phyloP scores from a whole-genome alignment of 139 green algal genomes.

The Closterium sp. region DNA sequence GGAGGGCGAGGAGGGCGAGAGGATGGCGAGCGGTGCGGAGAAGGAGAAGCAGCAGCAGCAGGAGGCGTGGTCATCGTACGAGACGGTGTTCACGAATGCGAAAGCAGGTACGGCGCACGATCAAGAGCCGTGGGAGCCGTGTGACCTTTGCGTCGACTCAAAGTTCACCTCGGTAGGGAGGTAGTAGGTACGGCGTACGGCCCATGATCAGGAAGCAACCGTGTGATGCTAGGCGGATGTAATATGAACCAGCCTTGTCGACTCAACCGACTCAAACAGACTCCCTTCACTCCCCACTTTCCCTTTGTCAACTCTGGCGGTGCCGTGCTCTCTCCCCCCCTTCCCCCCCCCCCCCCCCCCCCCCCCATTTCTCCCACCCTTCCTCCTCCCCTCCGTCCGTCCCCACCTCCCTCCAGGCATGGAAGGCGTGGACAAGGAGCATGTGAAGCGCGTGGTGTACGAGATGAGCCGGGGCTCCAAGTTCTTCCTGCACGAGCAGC shows the following conservation, averaged over 20 bases:
- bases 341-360: neutral
- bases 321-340: too few relatives aligned
- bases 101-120: conserved; percentile 70
- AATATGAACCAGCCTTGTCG: too few relatives aligned
- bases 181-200: too few relatives aligned
- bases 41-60: neutral
- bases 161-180: too few relatives aligned
- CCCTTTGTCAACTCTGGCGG: too few relatives aligned
- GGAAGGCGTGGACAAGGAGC: conserved; percentile 50
- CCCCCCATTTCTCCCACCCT: neutral
- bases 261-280: too few relatives aligned
- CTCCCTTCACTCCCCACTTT: too few relatives aligned
- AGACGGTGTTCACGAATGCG: conserved; percentile 88
- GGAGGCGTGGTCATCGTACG: conserved; percentile 61
- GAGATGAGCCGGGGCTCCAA: conserved; percentile 85
- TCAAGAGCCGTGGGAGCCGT: too few relatives aligned
- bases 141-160: neutral
- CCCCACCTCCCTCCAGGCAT: conserved; percentile 26
- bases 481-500: conserved; percentile 89
- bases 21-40: neutral
- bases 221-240: too few relatives aligned
- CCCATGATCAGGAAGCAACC: too few relatives aligned
- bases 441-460: conserved; percentile 80
- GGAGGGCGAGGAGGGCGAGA: neutral
- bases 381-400: neutral